phyloP scores from a whole-genome alignment of 345 rosid genomes.

The Salix exigua region DNA sequence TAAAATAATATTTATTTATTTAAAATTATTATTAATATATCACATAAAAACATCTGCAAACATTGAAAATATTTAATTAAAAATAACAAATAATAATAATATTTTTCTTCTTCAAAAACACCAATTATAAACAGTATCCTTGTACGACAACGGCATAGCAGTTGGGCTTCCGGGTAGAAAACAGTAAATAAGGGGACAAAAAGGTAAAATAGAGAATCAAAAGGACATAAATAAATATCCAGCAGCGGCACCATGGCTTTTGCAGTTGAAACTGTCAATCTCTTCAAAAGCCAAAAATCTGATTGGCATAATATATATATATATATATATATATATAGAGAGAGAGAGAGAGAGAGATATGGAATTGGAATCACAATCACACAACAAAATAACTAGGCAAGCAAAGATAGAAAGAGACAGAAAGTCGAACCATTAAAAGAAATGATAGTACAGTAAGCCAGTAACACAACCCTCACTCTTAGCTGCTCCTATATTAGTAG shows the following conservation, averaged over 20 bases:
- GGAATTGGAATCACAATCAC: conserved; percentile 1
- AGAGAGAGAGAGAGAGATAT: neutral
- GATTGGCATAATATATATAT: neutral
- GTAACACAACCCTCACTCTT: neutral
- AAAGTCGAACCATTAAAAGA: conserved; percentile 2
- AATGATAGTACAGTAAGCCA: neutral
- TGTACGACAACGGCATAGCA: neutral
- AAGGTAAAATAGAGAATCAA: conserved; percentile 4
- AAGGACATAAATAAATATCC: neutral
- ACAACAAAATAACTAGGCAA: neutral
- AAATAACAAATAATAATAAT: too few species aligned
- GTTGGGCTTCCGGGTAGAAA: neutral
- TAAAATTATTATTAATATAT: too few species aligned
- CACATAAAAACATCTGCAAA: too few species aligned
- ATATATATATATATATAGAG: neutral
- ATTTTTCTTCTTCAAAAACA: too few species aligned
- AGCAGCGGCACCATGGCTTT: conserved; percentile 6
- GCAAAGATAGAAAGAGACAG: neutral
- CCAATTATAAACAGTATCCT: too few species aligned
- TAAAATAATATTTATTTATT: too few species aligned
- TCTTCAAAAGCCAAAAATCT: conserved; percentile 7
- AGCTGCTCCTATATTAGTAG: neutral
- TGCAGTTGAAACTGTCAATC: conserved; percentile 20
- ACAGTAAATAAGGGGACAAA: neutral
- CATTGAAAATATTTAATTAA: too few species aligned